phyloP scores from a whole-genome alignment of 1,284 basidiomycete genomes.

The Termitomyces sp. region DNA sequence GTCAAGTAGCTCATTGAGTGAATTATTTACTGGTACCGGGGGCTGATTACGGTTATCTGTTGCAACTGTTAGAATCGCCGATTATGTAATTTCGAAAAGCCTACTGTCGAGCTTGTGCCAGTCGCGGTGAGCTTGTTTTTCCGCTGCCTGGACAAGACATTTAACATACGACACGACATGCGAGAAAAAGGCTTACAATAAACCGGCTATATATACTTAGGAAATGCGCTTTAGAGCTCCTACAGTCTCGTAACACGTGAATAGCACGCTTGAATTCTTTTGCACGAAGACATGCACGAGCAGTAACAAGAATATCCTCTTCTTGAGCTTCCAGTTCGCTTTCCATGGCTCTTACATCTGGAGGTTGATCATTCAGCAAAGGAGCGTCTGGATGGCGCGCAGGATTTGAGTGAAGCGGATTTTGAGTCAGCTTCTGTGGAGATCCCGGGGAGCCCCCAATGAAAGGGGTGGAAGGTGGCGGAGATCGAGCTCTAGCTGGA shows the following conservation, averaged over 20 bases:
- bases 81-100: conserved; percentile 21
- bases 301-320: conserved; percentile 64
- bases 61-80: not conserved
- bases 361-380: conserved; percentile 19
- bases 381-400: conserved; percentile 25
- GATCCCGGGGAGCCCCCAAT: conserved; percentile 30
- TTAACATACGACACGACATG: not conserved
- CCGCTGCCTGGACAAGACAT: conserved; percentile 43
- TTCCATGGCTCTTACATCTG: conserved; percentile 32
- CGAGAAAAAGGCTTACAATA: conserved; percentile 54
- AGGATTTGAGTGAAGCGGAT: conserved; percentile 19
- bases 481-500: conserved; percentile 42
- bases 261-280: conserved; percentile 79
- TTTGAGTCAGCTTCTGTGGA: conserved; percentile 24
- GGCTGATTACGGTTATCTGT: conserved; percentile 72
- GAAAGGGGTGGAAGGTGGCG: conserved; percentile 32
- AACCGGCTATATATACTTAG: conserved; percentile 79
- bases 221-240: conserved; percentile 72
- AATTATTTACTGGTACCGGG: conserved; percentile 62
- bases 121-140: conserved; percentile 61
- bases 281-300: conserved; percentile 71
- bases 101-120: conserved; percentile 73
- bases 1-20: conserved; percentile 57
- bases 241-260: conserved; percentile 57
- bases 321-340: conserved; percentile 55